phyloP scores from a whole-genome alignment of 2,329 filamentous ascomycete genomes.

The Ophiostoma sp. region DNA sequence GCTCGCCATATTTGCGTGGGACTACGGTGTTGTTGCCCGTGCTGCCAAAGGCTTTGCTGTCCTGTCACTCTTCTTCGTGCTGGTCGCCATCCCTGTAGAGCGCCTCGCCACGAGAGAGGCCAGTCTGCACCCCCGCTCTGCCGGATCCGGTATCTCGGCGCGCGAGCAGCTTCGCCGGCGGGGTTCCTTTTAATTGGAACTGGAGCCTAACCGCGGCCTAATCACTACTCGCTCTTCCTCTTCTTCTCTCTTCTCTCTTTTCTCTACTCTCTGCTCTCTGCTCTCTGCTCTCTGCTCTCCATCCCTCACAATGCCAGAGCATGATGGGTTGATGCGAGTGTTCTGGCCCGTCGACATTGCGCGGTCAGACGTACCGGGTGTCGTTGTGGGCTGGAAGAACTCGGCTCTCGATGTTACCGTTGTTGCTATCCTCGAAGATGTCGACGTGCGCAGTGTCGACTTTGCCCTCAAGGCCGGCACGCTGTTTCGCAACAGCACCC shows the following conservation, averaged over 20 bases:
- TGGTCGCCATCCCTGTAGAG: slow-evolving; percentile 78
- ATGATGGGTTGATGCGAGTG: slow-evolving; percentile 88
- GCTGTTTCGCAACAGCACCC: slow-evolving; percentile 73
- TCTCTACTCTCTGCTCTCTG: not conserved
- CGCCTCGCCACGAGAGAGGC: slow-evolving; percentile 76
- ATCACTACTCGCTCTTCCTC: no score
- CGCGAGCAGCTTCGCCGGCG: slow-evolving; percentile 89
- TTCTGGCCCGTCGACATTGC: slow-evolving; percentile 93
- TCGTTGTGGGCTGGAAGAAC: slow-evolving; percentile 94
- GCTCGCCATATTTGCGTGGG: slow-evolving; percentile 93
- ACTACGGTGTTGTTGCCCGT: slow-evolving; percentile 93
- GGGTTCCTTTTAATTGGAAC: slow-evolving; percentile 71
- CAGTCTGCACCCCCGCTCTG: slow-evolving; percentile 70
- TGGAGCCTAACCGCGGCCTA: no score
- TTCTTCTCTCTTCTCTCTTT: slow-evolving; percentile 19
- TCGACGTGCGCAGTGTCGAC: slow-evolving; percentile 81
- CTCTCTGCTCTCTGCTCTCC: slow-evolving; percentile 15
- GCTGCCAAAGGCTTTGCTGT: slow-evolving; percentile 78
- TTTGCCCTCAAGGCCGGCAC: slow-evolving; percentile 78
- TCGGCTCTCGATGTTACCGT: slow-evolving; percentile 87
- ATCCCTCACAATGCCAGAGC: slow-evolving; percentile 26
- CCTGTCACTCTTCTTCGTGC: slow-evolving; percentile 76
- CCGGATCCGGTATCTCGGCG: slow-evolving; percentile 78
- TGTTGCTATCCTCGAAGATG: slow-evolving; percentile 80
- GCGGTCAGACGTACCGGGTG: slow-evolving; percentile 66